Percentiles rank a stretch among this genome's conserved stretches.
Evolutionary conservation across 352 stramenopile species (phyloP).

Genomic region (Phytophthora constricta): DNA sequence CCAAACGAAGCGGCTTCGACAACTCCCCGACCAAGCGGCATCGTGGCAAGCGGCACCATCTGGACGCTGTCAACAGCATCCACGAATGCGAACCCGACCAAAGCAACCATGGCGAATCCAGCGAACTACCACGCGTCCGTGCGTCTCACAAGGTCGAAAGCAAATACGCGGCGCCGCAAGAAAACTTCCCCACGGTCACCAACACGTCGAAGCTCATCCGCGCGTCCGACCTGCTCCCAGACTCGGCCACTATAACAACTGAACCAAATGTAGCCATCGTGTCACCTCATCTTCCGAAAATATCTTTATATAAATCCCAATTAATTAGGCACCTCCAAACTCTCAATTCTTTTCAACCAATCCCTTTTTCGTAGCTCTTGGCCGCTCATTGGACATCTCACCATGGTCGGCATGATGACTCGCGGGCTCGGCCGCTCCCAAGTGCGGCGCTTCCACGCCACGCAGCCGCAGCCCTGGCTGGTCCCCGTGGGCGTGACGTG

Average conservation of each 20-base stretch:
- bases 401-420: too few species aligned
- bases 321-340: constrained; percentile 8
- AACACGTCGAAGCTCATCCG: constrained; percentile 54
- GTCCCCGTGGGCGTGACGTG: constrained; percentile 51
- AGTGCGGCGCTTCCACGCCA: constrained; percentile 58
- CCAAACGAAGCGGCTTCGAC: constrained; percentile 6
- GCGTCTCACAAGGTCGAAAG: constrained; percentile 9
- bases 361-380: too few species aligned
- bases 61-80: constrained; percentile 12
- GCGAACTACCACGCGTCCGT: constrained; percentile 13
- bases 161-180: constrained; percentile 20
- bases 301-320: too few species aligned
- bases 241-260: constrained; percentile 13
- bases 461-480: constrained; percentile 59
- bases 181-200: constrained; percentile 41
- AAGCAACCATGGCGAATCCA: constrained; percentile 2
- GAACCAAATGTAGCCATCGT: constrained; percentile 16
- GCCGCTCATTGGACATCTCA: too few species aligned
- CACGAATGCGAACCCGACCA: constrained; percentile 22
- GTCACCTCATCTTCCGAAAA: too few species aligned
- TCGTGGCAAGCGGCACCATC: constrained; percentile 8
- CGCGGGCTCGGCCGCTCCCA: not conserved
- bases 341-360: constrained; percentile 27
- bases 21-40: constrained; percentile 18
- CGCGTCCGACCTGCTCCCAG: constrained; percentile 46